These are phyloP conservation scores for Colletotrichum truncatum DNA, from an alignment of 2,329 filamentous ascomycete genomes.

Conservation along the genomic window DNA sequence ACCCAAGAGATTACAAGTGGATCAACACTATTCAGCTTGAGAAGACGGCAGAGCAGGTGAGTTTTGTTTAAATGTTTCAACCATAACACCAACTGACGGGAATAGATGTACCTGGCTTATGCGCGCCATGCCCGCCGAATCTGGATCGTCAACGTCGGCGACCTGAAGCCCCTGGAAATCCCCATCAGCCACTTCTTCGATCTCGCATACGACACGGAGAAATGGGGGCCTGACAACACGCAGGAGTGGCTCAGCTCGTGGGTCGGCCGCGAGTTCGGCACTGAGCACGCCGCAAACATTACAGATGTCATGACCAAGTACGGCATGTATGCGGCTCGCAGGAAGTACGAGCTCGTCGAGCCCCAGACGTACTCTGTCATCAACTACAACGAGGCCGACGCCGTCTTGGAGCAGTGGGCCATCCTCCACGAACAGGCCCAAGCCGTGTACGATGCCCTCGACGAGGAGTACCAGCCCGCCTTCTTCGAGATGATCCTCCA, in stretches of 20 bases:
- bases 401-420: conserved; percentile 59
- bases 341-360: conserved; percentile 46
- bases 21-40: conserved; percentile 72
- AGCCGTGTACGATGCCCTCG: conserved; percentile 62
- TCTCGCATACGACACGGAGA: conserved; percentile 70
- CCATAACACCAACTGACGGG: neutral
- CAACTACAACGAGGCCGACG: conserved; percentile 67
- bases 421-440: conserved; percentile 62
- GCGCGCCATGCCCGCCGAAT: conserved; percentile 66
- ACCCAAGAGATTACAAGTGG: conserved; percentile 62
- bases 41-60: conserved; percentile 63
- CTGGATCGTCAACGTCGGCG: conserved; percentile 75
- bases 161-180: conserved; percentile 71
- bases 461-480: conserved; percentile 58
- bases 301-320: conserved; percentile 59
- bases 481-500: conserved; percentile 69
- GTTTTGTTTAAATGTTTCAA: neutral
- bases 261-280: conserved; percentile 66
- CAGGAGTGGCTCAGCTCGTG: conserved; percentile 65
- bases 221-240: conserved; percentile 65
- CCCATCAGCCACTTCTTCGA: conserved; percentile 75
- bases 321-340: conserved; percentile 44
- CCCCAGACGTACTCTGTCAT: conserved; percentile 57
- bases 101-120: conserved; percentile 68
- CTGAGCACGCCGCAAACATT: conserved; percentile 55